Percentiles rank a stretch among this genome's conserved stretches.
Conservation (phyloP, 768 basidiomycete species). For the Mycena floridula region DNA sequence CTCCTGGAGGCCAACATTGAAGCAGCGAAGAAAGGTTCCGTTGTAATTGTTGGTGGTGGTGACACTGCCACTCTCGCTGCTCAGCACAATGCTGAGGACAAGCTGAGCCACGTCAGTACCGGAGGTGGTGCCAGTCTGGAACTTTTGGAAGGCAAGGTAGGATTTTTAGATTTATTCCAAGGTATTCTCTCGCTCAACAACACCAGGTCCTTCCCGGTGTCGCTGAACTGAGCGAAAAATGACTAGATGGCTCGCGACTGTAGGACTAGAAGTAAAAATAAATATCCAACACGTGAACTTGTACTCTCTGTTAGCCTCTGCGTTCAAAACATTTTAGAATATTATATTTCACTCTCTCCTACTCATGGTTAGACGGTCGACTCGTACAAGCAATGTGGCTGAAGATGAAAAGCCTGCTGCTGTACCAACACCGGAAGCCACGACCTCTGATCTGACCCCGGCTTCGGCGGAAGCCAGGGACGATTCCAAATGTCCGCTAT, state of each 20-base stretch:
- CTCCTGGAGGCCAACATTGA: conserved; percentile 84
- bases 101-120: conserved; percentile 94
- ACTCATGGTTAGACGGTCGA: too few relatives aligned
- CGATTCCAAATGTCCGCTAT: too few relatives aligned
- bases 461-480: too few relatives aligned
- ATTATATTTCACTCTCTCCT: too few relatives aligned
- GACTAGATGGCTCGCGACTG: conserved; percentile 1
- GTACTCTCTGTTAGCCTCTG: too few relatives aligned
- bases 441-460: too few relatives aligned
- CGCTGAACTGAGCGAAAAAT: conserved; percentile 80
- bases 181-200: conserved; percentile 9
- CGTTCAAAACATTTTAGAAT: too few relatives aligned
- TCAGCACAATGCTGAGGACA: conserved; percentile 77
- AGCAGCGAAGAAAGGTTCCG: conserved; percentile 79
- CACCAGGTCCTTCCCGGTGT: conserved; percentile 84
- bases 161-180: conserved; percentile 6
- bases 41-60: conserved; percentile 93
- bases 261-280: too few relatives aligned
- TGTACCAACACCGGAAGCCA: too few relatives aligned
- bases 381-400: too few relatives aligned
- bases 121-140: conserved; percentile 93
- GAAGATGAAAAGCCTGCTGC: too few relatives aligned
- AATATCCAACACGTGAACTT: too few relatives aligned
- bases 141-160: conserved; percentile 95
- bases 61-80: conserved; percentile 96